Conservation (phyloP, 2,329 filamentous ascomycete species). For the Zymoseptoria pseudotritici region DNA sequence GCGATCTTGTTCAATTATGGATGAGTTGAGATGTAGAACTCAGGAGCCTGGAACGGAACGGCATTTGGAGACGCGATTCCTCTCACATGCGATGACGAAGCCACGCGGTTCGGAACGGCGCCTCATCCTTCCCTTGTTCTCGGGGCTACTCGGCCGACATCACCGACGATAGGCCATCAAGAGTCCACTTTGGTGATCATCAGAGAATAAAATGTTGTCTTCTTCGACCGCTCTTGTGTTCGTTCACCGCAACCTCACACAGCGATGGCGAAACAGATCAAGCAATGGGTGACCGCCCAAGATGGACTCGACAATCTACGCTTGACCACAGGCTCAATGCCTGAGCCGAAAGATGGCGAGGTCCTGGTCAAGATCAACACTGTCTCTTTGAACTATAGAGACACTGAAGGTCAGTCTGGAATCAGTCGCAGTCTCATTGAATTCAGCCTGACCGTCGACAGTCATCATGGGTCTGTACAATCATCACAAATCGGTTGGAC, state of each 20-base stretch:
- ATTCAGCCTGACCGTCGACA: slow-evolving; percentile 23
- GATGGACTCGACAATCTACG: slow-evolving; percentile 37
- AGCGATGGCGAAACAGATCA: slow-evolving; percentile 6
- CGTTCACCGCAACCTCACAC: background rate
- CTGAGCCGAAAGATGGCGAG: slow-evolving; percentile 33
- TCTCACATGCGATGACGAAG: background rate
- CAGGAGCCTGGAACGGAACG: background rate
- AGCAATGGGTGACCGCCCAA: slow-evolving; percentile 35
- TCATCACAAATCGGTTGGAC: slow-evolving; percentile 51
- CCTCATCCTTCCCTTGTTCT: background rate
- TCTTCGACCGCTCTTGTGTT: background rate
- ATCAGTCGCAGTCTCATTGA: background rate
- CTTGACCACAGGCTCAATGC: slow-evolving; percentile 29
- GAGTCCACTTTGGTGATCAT: background rate
- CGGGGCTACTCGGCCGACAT: background rate
- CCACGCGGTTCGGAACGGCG: background rate
- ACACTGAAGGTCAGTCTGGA: slow-evolving; percentile 37
- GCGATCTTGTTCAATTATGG: background rate
- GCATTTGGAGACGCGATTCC: background rate
- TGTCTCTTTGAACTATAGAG: slow-evolving; percentile 49
- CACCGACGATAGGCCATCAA: slow-evolving; percentile 2
- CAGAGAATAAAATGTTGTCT: background rate
- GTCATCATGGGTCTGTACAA: slow-evolving; percentile 60
- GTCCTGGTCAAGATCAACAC: slow-evolving; percentile 46
- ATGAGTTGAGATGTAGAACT: background rate